These are phyloP conservation scores for Rubus idaeus DNA, from an alignment of 306 rosid genomes.

Conservation along the genomic window DNA sequence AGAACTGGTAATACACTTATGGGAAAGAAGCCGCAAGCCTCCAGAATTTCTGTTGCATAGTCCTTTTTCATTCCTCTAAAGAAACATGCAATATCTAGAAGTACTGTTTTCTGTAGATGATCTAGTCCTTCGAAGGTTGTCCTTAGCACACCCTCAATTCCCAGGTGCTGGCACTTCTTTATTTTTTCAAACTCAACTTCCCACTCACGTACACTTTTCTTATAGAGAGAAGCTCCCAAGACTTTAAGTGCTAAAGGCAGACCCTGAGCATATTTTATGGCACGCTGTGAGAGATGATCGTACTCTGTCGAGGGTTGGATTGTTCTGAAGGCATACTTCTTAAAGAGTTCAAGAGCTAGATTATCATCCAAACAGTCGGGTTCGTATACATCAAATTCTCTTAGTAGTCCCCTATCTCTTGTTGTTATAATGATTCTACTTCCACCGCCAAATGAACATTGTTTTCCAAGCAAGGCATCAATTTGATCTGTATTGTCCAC, in stretches of 20 bases:
- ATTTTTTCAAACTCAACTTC: slow-evolving; percentile 9
- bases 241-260: slow-evolving; percentile 6
- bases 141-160: slow-evolving; percentile 15
- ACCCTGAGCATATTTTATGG: slow-evolving; percentile 13
- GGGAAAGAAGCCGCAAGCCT: slow-evolving; percentile 26
- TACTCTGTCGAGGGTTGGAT: neutral
- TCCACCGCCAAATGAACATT: slow-evolving; percentile 8
- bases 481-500: slow-evolving; percentile 11
- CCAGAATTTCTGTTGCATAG: slow-evolving; percentile 20
- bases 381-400: neutral
- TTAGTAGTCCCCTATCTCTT: slow-evolving; percentile 6
- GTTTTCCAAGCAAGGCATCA: slow-evolving; percentile 11
- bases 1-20: slow-evolving; percentile 30
- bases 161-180: slow-evolving; percentile 3
- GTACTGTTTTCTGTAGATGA: slow-evolving; percentile 20
- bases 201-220: slow-evolving; percentile 9
- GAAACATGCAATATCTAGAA: slow-evolving; percentile 40
- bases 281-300: neutral
- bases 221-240: slow-evolving; percentile 13
- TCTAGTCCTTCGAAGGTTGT: slow-evolving; percentile 31
- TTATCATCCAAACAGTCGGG: neutral
- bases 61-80: slow-evolving; percentile 35
- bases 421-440: slow-evolving; percentile 31
- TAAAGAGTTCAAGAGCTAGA: slow-evolving; percentile 21
- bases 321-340: slow-evolving; percentile 11